Evolutionary conservation across 352 stramenopile species (phyloP).

Genomic region (Phytophthora colocasiae): DNA sequence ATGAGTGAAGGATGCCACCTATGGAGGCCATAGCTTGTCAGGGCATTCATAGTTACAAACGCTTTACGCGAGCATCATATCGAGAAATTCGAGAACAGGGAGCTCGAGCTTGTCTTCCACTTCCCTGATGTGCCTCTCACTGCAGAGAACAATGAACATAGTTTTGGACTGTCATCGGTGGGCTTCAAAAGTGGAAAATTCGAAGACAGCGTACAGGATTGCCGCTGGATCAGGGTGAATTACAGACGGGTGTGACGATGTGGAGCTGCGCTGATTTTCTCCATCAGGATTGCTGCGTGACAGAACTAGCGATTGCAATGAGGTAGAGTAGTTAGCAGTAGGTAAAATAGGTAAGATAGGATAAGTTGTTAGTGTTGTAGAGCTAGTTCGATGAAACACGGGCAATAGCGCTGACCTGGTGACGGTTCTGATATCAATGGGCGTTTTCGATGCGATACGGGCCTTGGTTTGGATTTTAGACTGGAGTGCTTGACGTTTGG

Average conservation of each 20-base stretch:
- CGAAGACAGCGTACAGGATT: constrained; percentile 41
- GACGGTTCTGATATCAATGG: constrained; percentile 9
- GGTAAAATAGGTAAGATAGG: constrained; percentile 50
- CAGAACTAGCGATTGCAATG: constrained; percentile 38
- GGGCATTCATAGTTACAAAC: not conserved
- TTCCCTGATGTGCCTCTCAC: constrained; percentile 53
- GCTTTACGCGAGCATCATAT: constrained; percentile 65
- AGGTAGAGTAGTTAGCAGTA: constrained; percentile 52
- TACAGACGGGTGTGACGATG: constrained; percentile 18
- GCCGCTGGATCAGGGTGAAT: constrained; percentile 18
- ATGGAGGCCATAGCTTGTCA: not conserved
- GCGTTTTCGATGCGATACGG: constrained; percentile 20
- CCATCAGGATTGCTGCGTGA: constrained; percentile 6
- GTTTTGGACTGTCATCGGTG: not conserved
- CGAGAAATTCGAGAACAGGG: constrained; percentile 66
- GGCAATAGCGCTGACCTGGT: constrained; percentile 37
- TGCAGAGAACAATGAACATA: constrained; percentile 26
- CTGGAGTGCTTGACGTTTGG: not conserved
- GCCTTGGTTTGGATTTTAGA: not conserved
- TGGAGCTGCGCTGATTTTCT: not conserved
- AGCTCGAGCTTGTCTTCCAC: constrained; percentile 58
- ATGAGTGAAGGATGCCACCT: constrained; percentile 48
- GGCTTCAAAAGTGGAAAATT: not conserved
- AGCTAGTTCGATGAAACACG: constrained; percentile 27
- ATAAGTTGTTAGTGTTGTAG: constrained; percentile 43